phyloP scores from a whole-genome alignment of 495 filamentous ascomycete genomes.

The Elasticomyces elasticus region DNA sequence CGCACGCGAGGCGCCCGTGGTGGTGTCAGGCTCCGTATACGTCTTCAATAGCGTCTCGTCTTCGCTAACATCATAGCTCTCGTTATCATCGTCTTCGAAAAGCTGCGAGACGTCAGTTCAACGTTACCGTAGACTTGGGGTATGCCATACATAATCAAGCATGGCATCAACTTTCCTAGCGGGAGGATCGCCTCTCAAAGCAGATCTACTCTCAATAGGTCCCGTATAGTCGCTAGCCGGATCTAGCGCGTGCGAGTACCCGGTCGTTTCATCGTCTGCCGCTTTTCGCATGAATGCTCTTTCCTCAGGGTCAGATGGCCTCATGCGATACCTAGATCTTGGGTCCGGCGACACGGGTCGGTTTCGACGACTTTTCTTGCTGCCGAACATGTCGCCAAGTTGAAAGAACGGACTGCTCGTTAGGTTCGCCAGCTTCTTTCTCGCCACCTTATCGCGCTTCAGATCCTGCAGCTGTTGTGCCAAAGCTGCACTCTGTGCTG shows the following conservation, averaged over 20 bases:
- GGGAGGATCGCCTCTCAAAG: background rate
- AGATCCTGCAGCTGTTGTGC: background rate
- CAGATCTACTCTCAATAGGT: no score
- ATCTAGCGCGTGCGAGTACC: no score
- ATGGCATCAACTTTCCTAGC: background rate
- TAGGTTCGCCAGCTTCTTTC: conserved; percentile 1
- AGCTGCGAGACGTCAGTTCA: background rate
- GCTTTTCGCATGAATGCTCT: no score
- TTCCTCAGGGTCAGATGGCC: no score
- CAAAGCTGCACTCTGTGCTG: background rate
- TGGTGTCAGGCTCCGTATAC: background rate
- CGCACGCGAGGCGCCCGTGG: no score
- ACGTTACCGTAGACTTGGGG: background rate
- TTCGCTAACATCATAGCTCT: background rate
- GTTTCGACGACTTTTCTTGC: background rate
- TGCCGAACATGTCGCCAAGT: conserved; percentile 2
- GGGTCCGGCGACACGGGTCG: background rate
- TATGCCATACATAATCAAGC: background rate
- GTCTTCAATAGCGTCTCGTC: background rate
- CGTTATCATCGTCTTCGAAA: background rate
- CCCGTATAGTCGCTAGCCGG: no score
- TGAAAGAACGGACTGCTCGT: conserved; percentile 6
- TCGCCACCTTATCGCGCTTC: background rate
- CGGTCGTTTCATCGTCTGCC: no score
- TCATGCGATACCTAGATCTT: background rate